A percentile compares a stretch with the other conserved stretches of the same genome.
Conservation (phyloP, 805 yeast species). For the Candida qinlingensis region DNA sequence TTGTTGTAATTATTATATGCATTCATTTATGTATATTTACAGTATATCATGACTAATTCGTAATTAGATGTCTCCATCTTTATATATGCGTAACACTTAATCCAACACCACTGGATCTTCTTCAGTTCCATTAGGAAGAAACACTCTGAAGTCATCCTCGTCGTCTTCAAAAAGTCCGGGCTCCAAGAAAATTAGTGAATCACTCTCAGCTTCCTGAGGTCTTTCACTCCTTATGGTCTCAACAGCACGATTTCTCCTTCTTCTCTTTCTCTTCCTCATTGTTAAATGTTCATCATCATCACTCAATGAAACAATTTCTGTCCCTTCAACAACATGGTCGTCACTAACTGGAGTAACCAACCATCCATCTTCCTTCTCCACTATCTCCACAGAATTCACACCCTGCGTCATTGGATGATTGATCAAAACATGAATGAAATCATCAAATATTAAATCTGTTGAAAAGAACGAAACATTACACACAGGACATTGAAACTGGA, state of each 20-base stretch:
- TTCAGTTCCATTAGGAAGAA: constrained; percentile 2
- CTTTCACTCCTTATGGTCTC: neutral
- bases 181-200: neutral
- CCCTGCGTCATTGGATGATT: constrained; percentile 2
- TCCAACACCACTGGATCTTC: constrained; percentile 5
- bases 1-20: neutral
- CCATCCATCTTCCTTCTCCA: constrained; percentile 2
- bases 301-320: constrained; percentile 1
- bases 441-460: constrained; percentile 4
- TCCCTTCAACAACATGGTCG: neutral
- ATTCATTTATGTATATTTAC: neutral
- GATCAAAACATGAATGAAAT: constrained; percentile 5
- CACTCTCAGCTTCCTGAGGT: neutral
- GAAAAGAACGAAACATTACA: constrained; percentile 1
- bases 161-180: neutral
- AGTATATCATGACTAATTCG: neutral
- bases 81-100: neutral
- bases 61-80: too few relatives aligned
- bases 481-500: constrained; percentile 1
- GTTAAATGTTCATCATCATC: neutral
- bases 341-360: neutral
- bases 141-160: neutral
- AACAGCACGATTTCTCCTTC: neutral
- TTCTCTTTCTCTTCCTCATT: neutral
- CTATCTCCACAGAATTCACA: neutral